Evolutionary conservation across 163 green algal species (phyloP), one percentile per base, ranked within the genome.

Genomic region (Botryococcus braunii): DNA sequence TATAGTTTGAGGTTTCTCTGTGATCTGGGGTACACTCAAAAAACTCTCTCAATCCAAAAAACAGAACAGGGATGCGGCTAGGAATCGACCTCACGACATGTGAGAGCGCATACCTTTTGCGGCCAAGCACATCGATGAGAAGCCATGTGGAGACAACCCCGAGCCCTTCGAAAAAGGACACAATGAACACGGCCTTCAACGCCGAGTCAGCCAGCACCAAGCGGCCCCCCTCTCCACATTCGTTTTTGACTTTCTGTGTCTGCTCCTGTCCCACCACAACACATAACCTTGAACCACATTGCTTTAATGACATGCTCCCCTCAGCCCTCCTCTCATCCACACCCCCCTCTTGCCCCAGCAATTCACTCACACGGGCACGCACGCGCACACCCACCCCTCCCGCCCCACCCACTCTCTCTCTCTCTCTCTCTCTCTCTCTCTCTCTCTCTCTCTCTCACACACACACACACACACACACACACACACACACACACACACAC

Each of bases 141-240:
- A 81, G 32, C 17, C 72, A 75, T 31, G 81, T 75, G 23, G 81
- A 25, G n/a, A 88, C 34, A 39, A 91, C 68, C 6, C 83, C 83
- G 13, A 82, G 81, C 48, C 83, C 52, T 68, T 91, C 84, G 27
- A 83, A 65, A 17, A 74, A 67, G 8, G 80, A 81, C 1, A 74
- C 76, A 37, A 88, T 74, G 37, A 89, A 80, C 38, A 89, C 84
- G 41, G 80, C 69, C 11, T 36, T 2, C 35, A 79, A 38, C 1
- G 60, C 73, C 5, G 46, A 11, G 25, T 63, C 68, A 75, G 0
- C 29, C 40, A 60, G 56, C 29, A 76, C 43, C 46, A 66, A 56
- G 38, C 57, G 35, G n/a, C n/a, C n/a, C 27, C 59, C 59, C 11
- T 52, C 17, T 17, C 43, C 13, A 17, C 43, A 52, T 17, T 13